Evolutionary conservation across 2,329 filamentous ascomycete genomes (phyloP), one percentile per base, ranked within the genome.

Genomic region (Cytospora piceae): DNA sequence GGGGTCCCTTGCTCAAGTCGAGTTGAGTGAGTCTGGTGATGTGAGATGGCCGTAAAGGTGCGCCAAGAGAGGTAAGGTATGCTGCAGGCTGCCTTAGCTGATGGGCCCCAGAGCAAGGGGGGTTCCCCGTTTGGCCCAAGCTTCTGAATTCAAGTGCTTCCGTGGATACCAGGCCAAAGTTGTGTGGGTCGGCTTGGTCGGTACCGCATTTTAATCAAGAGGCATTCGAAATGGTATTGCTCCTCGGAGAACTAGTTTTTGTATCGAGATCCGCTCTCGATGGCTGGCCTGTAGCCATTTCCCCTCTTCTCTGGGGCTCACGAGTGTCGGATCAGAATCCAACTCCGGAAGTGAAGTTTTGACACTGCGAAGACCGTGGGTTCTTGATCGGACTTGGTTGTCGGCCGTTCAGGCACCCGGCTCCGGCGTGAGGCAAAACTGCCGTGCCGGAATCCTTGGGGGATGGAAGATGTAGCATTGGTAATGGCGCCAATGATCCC

Each of bases 101-200:
- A 42, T 27, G 39, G 54, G 53, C n/a, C 12, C 53, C 54, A 62
- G 42, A 42, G 31, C 14, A 37, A 56, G n/a, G n/a, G n/a, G n/a
- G n/a, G 20, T 12, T 32, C 24, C 32, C 17, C 27, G 49, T 29
- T 39, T 39, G 57, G 55, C n/a, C 46, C 59, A 59, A 66, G 54
- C 59, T 63, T 49, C 63, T 24, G 39, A 42, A 58, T n/a, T 51
- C 54, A 58, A 52, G 57, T 58, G 42, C 64, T 51, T 31, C 24
- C 37, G 58, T 61, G 65, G 58, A 42, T 46, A 56, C 57, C 46
- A 58, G 39, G 34, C 49, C 7, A n/a, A 31, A 8, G 7, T 20
- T 52, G 61, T 42, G 60, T 54, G 64, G 64, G 62, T 51, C 54
- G 46, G 34, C 12, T 32, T 60, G 60, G 58, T 51, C 54, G 46